Evolutionary conservation across 2,329 filamentous ascomycete genomes (phyloP), one percentile per base, ranked within the genome.

Genomic region (Geoglossum cookeanum): DNA sequence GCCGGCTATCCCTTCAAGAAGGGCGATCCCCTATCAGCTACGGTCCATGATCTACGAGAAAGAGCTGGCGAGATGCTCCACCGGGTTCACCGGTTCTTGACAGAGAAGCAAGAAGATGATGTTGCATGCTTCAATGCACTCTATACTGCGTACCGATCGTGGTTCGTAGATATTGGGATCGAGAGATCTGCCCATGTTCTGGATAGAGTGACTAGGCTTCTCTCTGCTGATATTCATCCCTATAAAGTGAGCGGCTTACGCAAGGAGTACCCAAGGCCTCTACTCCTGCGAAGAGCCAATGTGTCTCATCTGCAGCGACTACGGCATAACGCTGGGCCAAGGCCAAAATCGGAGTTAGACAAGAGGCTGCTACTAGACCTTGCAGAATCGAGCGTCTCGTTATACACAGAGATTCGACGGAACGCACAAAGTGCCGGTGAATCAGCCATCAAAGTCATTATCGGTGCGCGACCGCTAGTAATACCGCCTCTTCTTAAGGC

Each of bases 151-250:
- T 98, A 96, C 68, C 79, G 88, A 48, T 92, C 87, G 7, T 98
- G 90, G 89, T 97, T 98, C 64, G 89, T 94, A 1, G 92, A 98
- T 65, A 90, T 98, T 45, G 92, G 94, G 17, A 94, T 96, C 59
- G 92, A 98, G 70, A 79, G 91, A 59, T 96, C 91, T 17, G 91
- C 92, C 0, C 92, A 96, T 67, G 87, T 94, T 1, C 75, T 97
- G 8, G 92, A 98, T 67, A 79, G 92, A 22, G 83, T 97, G 13
- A 80, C 85, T 3, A 80, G 89, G 56, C 78, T 98, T 0, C 85
- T 96, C 66, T 83, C 84, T 64, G 84, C 87, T 4, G 92, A 98
- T 64, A 85, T 90, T 59, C 81, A 87, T 29, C 86, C 91, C 0
- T 98, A 96, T 75, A 96, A 95, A 70, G 87, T 96, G 66, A 94